These are phyloP conservation scores for Neurospora sp. DNA, from an alignment of 495 filamentous ascomycete genomes.

Conservation along the genomic window DNA sequence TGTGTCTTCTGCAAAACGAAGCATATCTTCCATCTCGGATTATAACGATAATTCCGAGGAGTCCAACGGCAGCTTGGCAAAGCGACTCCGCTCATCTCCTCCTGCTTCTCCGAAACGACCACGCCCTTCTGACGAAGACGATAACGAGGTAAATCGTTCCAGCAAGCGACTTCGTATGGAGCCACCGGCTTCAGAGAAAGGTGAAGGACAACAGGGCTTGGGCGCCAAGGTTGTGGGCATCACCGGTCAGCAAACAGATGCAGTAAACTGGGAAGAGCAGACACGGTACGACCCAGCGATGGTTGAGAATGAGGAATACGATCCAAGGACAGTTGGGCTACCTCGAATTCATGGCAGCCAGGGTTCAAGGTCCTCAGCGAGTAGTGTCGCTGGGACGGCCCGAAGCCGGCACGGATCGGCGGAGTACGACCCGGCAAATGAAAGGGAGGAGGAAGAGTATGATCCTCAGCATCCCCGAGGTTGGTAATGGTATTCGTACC, in stretches of 20 bases:
- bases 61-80: not conserved
- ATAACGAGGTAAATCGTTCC: not conserved
- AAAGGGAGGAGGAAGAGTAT: not conserved
- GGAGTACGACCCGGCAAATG: not conserved
- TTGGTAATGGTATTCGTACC: not conserved
- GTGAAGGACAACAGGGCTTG: not conserved
- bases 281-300: not conserved
- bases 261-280: not conserved
- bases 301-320: not conserved
- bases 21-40: not conserved
- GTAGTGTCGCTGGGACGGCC: not conserved
- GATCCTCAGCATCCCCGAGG: not conserved
- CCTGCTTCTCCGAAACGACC: not conserved
- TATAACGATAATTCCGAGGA: not conserved
- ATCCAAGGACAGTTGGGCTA: not conserved
- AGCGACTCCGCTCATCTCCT: not conserved
- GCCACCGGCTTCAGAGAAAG: no score
- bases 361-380: not conserved
- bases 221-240: not conserved
- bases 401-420: not conserved
- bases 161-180: not conserved
- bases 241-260: not conserved
- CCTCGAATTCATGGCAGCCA: not conserved
- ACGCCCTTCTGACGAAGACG: not conserved
- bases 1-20: not conserved